Evolutionary conservation across 2,329 filamentous ascomycete genomes (phyloP).

Genomic region (Botrytis deweyae): DNA sequence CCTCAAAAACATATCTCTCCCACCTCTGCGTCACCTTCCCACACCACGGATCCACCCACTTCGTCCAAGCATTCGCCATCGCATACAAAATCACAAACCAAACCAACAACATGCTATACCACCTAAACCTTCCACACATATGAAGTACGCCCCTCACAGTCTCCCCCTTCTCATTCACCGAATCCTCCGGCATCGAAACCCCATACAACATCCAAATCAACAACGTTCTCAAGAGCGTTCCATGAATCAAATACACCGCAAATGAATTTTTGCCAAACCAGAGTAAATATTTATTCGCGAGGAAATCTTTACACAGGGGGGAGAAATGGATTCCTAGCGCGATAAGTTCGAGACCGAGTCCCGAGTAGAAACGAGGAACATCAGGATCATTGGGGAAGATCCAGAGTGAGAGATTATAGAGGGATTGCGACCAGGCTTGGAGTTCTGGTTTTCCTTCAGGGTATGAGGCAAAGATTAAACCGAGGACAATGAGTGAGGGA

Average conservation of each 20-base stretch:
- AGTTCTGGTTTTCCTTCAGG: slow-evolving; percentile 56
- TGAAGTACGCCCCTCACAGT: slow-evolving; percentile 39
- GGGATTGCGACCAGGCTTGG: slow-evolving; percentile 52
- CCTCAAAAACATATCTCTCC: slow-evolving; percentile 36
- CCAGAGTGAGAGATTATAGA: slow-evolving; percentile 44
- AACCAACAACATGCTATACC: slow-evolving; percentile 44
- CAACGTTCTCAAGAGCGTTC: slow-evolving; percentile 57
- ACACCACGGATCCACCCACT: slow-evolving; percentile 54
- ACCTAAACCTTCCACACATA: slow-evolving; percentile 42
- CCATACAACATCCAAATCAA: slow-evolving; percentile 61
- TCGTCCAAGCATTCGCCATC: slow-evolving; percentile 51
- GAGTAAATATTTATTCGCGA: slow-evolving; percentile 55
- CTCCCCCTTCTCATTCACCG: slow-evolving; percentile 39
- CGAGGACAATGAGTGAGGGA: slow-evolving; percentile 49
- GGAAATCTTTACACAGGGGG: slow-evolving; percentile 49
- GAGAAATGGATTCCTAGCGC: slow-evolving; percentile 54
- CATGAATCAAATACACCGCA: slow-evolving; percentile 64
- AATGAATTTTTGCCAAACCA: slow-evolving; percentile 65
- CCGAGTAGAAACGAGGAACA: slow-evolving; percentile 50
- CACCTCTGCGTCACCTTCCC: slow-evolving; percentile 45
- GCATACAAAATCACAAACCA: slow-evolving; percentile 51
- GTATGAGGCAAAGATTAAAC: slow-evolving; percentile 59
- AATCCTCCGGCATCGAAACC: slow-evolving; percentile 40
- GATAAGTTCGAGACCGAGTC: slow-evolving; percentile 50
- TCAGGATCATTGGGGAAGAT: slow-evolving; percentile 51